A percentile compares a stretch with the other conserved stretches of the same genome.
These are phyloP conservation scores for Suillus paluster DNA, from an alignment of 768 basidiomycete genomes.

Conservation along the genomic window DNA sequence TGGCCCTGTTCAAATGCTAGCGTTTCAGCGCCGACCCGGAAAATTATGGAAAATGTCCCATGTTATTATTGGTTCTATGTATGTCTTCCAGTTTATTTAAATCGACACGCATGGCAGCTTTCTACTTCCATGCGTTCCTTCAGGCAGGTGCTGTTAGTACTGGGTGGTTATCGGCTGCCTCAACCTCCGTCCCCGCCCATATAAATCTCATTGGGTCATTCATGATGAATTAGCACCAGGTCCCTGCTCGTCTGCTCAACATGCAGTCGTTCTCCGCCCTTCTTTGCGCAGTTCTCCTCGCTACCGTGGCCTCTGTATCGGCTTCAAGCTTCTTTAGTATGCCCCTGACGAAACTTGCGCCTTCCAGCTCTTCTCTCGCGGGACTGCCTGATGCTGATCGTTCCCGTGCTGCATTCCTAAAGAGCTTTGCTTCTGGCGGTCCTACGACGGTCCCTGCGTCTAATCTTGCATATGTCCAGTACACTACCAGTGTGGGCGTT, in stretches of 20 bases:
- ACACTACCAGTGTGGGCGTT: constrained; percentile 27
- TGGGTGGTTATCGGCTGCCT: neutral
- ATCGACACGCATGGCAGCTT: neutral
- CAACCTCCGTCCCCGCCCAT: neutral
- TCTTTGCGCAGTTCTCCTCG: constrained; percentile 3
- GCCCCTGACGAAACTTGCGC: constrained; percentile 17
- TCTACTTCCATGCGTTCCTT: neutral
- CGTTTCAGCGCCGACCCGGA: neutral
- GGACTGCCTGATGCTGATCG: constrained; percentile 22
- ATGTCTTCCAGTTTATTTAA: neutral
- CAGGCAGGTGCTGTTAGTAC: neutral
- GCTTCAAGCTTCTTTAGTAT: constrained; percentile 8
- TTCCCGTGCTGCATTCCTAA: constrained; percentile 17
- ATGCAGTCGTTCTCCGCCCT: constrained; percentile 6
- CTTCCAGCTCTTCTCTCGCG: constrained; percentile 17
- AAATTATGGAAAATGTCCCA: neutral
- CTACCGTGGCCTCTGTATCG: neutral
- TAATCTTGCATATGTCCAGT: constrained; percentile 18
- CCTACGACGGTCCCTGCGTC: constrained; percentile 3
- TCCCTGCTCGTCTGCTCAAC: neutral
- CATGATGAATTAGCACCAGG: neutral
- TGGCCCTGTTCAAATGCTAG: neutral
- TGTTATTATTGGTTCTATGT: neutral
- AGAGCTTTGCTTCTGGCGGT: neutral
- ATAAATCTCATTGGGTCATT: neutral